Percentiles rank a stretch among this genome's conserved stretches.
Conservation (phyloP, 257 asterid genomes). For the Penstemon davidsonii region DNA sequence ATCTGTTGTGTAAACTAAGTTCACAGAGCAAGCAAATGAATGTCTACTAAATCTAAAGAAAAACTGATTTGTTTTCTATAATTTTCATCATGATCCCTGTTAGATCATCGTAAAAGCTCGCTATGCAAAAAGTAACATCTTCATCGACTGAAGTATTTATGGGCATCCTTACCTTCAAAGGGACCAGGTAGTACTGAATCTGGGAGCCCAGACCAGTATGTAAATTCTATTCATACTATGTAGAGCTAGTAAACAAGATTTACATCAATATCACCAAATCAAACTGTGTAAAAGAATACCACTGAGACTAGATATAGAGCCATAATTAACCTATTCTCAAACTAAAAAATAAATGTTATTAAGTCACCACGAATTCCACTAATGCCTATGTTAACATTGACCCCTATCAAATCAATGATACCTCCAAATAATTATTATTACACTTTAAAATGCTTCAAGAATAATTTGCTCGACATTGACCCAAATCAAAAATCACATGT, state of each 20-base stretch:
- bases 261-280: too few species aligned
- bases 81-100: neutral
- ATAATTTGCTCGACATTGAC: neutral
- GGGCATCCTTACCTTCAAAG: neutral
- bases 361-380: too few species aligned
- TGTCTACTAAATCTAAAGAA: neutral
- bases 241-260: too few species aligned
- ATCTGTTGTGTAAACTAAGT: neutral
- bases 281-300: too few species aligned
- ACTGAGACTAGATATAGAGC: too few species aligned
- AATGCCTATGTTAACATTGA: too few species aligned
- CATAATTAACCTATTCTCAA: too few species aligned
- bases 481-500: too few species aligned
- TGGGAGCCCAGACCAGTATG: neutral
- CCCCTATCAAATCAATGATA: too few species aligned
- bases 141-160: neutral
- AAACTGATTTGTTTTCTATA: neutral
- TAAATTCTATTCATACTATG: conserved; percentile 1
- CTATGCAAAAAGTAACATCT: neutral
- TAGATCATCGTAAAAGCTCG: neutral
- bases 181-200: conserved; percentile 6
- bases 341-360: too few species aligned
- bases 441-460: too few species aligned
- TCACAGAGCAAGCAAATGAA: neutral
- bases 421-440: too few species aligned